phyloP scores from a whole-genome alignment of 305 asterid species.

The Andrographis paniculata region DNA sequence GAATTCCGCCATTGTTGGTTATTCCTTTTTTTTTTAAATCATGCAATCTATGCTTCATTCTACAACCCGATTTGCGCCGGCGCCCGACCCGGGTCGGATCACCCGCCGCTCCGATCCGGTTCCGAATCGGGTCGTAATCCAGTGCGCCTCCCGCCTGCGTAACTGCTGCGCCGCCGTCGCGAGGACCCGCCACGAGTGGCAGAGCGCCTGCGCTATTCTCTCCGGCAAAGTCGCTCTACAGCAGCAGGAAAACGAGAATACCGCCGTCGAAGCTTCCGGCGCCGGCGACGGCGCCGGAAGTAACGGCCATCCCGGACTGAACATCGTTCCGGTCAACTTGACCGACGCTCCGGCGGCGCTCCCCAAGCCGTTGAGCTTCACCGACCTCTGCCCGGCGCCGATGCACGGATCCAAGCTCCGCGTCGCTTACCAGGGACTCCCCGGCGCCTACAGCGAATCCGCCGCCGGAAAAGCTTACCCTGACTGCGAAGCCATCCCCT shows the following conservation, averaged over 20 bases:
- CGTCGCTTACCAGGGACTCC: slow-evolving; percentile 80
- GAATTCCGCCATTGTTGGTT: no score
- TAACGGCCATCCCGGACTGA: not conserved
- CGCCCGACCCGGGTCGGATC: not conserved
- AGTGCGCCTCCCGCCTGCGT: not conserved
- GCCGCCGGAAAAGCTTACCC: slow-evolving; percentile 88
- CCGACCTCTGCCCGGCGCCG: slow-evolving; percentile 69
- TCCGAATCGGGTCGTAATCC: not conserved
- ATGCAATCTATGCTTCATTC: not conserved
- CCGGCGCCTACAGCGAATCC: slow-evolving; percentile 87
- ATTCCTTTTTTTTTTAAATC: no score
- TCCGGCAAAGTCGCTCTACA: not conserved
- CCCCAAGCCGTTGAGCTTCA: slow-evolving; percentile 48
- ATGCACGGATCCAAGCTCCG: slow-evolving; percentile 64
- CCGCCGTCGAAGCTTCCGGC: not conserved
- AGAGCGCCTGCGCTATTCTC: not conserved
- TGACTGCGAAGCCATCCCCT: slow-evolving; percentile 72
- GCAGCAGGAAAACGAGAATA: not conserved
- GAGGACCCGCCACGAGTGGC: not conserved
- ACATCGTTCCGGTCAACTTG: not conserved
- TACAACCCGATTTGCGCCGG: not conserved
- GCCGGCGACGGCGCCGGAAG: not conserved
- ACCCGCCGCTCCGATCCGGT: not conserved
- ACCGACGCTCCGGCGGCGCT: slow-evolving; percentile 14
- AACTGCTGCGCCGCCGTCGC: not conserved